phyloP scores from a whole-genome alignment of 306 rosid genomes.

The Datisca glomerata region DNA sequence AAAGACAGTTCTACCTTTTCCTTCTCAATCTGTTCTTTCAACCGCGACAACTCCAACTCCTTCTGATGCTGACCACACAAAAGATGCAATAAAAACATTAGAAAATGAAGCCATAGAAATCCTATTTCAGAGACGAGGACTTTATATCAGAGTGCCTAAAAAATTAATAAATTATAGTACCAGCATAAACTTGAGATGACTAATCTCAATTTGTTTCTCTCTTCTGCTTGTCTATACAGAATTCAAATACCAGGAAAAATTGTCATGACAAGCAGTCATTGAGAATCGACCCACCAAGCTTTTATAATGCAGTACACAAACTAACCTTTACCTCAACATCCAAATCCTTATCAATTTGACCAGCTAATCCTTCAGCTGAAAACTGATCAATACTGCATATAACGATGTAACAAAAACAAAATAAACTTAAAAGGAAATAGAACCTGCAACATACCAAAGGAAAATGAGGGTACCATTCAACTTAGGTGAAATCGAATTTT shows the following conservation, averaged over 20 bases:
- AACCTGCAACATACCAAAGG: no score
- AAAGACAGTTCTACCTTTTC: slow-evolving; percentile 54
- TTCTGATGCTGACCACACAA: slow-evolving; percentile 52
- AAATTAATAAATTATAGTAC: slow-evolving; percentile 37
- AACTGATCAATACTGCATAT: slow-evolving; percentile 36
- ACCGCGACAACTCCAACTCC: slow-evolving; percentile 63
- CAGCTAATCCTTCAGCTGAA: slow-evolving; percentile 27
- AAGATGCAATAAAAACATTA: not conserved
- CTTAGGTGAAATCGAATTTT: no score
- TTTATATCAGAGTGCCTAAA: no score
- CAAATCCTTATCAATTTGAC: slow-evolving; percentile 21
- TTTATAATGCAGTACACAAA: not conserved
- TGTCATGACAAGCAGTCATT: slow-evolving; percentile 8
- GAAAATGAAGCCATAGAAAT: no score
- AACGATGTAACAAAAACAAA: no score
- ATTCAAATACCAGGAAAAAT: slow-evolving; percentile 14
- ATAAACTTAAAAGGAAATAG: no score
- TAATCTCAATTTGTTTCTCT: slow-evolving; percentile 46
- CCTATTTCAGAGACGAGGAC: no score
- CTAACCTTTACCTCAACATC: slow-evolving; percentile 38
- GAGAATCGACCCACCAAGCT: not conserved
- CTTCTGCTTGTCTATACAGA: slow-evolving; percentile 40
- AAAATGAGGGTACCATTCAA: no score
- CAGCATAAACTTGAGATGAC: slow-evolving; percentile 72
- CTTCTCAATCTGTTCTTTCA: slow-evolving; percentile 73